Conservation (phyloP, 495 filamentous ascomycete genomes). For the Parmelia sp. region DNA sequence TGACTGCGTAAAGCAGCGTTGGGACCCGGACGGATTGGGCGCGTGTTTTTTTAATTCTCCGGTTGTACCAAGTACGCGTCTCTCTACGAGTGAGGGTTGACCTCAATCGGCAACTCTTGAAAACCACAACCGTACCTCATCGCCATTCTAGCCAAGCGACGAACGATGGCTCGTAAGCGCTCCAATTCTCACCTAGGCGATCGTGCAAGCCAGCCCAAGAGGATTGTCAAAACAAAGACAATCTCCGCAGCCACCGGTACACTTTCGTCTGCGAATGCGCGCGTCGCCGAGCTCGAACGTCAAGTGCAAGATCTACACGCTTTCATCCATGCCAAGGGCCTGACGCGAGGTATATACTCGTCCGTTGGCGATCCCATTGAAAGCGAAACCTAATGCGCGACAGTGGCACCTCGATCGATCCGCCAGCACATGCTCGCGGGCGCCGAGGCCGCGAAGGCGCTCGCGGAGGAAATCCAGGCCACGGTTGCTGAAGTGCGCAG, state of each 20-base stretch:
- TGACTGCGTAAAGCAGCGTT: no score
- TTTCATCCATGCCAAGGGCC: neutral
- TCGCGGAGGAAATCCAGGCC: neutral
- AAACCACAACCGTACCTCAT: neutral
- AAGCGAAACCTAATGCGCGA: neutral
- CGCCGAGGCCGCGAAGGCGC: neutral
- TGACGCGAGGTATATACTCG: neutral
- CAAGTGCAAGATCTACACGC: constrained; percentile 5
- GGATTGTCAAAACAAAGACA: neutral
- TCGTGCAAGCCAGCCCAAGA: neutral
- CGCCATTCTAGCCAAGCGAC: neutral
- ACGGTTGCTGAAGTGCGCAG: neutral
- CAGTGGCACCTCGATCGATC: neutral
- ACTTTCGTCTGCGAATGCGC: constrained; percentile 1
- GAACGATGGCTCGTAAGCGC: neutral
- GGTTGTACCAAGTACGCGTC: no score
- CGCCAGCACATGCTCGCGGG: neutral
- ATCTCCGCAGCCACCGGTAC: neutral
- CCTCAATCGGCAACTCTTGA: no score
- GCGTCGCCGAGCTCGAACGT: constrained; percentile 2
- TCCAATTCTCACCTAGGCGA: neutral
- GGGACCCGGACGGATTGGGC: no score
- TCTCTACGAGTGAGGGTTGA: no score
- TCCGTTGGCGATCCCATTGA: neutral
- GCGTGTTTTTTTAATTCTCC: no score